These are phyloP conservation scores for Gilbertella persicaria DNA, from an alignment of 371 early-diverging fungal genomes.

Conservation along the genomic window DNA sequence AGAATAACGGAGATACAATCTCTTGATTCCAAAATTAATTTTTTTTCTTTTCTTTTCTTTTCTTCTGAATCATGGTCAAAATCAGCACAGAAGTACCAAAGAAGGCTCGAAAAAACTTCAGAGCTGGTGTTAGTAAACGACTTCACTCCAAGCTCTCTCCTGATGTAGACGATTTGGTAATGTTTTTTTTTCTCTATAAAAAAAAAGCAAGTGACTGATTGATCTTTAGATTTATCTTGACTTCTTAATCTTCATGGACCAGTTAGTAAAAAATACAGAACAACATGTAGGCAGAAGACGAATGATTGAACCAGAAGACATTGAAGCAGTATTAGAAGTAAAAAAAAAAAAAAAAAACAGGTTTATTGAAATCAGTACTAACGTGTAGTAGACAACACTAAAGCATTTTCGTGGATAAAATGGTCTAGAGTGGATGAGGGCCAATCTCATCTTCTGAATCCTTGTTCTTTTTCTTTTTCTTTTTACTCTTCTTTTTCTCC, in stretches of 20 bases:
- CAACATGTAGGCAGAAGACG: background rate
- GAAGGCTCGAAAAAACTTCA: background rate
- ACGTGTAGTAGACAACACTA: constrained; percentile 2
- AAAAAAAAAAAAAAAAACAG: background rate
- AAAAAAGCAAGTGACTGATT: no score
- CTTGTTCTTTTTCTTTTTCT: constrained; percentile 19
- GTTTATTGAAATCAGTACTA: background rate
- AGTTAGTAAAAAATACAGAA: constrained; percentile 5
- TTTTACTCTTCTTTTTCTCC: constrained; percentile 24
- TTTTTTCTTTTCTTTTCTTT: background rate
- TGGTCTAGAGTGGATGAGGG: background rate
- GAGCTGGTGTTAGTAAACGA: background rate
- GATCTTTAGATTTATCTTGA: constrained; percentile 6
- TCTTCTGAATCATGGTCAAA: background rate
- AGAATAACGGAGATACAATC: no score
- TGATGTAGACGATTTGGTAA: background rate
- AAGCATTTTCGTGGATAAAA: constrained; percentile 11
- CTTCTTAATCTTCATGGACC: constrained; percentile 10
- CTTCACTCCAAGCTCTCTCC: background rate
- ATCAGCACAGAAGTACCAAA: background rate
- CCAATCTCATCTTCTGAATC: constrained; percentile 16
- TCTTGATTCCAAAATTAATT: no score
- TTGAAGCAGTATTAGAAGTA: constrained; percentile 10
- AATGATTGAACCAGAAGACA: background rate
- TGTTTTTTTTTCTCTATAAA: no score